These are phyloP conservation scores for Daldinia loculata DNA, from an alignment of 495 filamentous ascomycete genomes.

Conservation along the genomic window DNA sequence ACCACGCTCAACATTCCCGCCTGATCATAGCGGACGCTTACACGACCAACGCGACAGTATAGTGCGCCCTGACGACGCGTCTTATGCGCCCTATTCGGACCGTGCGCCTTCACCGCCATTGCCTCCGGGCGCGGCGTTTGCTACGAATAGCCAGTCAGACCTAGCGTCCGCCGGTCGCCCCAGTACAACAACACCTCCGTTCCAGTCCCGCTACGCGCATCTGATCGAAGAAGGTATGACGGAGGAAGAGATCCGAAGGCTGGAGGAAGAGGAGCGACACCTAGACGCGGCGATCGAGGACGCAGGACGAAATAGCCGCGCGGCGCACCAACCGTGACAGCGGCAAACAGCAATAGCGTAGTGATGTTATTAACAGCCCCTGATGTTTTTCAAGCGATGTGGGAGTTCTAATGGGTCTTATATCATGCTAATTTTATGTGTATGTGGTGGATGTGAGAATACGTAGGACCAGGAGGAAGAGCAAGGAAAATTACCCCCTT, in stretches of 20 bases:
- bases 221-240: constrained; percentile 63
- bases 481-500: constrained; percentile 15
- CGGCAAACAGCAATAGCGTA: not conserved
- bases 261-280: constrained; percentile 60
- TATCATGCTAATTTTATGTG: constrained; percentile 30
- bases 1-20: constrained; percentile 50
- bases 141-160: constrained; percentile 17
- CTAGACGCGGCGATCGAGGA: constrained; percentile 59
- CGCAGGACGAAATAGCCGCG: constrained; percentile 40
- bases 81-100: constrained; percentile 53
- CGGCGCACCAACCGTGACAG: constrained; percentile 1
- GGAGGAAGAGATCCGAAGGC: constrained; percentile 54
- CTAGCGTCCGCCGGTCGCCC: constrained; percentile 7
- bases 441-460: constrained; percentile 3
- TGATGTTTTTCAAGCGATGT: not conserved
- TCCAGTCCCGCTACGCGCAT: constrained; percentile 51
- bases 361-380: not conserved
- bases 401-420: constrained; percentile 9
- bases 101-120: constrained; percentile 31
- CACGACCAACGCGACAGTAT: constrained; percentile 18
- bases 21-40: constrained; percentile 33
- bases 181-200: constrained; percentile 35
- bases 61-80: constrained; percentile 9
- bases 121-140: constrained; percentile 7
- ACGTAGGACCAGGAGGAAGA: not conserved